phyloP scores from a whole-genome alignment of 2,329 filamentous ascomycete species.

The Colletotrichum sp. region DNA sequence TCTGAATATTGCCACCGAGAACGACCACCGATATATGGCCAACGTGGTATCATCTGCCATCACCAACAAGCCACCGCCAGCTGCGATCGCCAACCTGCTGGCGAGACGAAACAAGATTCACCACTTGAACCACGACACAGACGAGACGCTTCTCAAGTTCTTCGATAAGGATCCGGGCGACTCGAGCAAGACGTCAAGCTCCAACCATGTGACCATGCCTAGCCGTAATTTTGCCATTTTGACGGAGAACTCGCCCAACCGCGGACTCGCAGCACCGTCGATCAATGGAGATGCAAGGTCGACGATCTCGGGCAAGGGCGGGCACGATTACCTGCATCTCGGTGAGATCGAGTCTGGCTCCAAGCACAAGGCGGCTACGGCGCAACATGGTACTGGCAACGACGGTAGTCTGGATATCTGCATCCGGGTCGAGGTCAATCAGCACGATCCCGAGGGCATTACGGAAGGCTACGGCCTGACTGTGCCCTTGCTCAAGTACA shows the following conservation, averaged over 20 bases:
- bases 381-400: constrained; percentile 57
- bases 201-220: constrained; percentile 88
- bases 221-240: constrained; percentile 94
- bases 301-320: constrained; percentile 58
- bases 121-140: constrained; percentile 73
- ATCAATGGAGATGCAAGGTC: constrained; percentile 25
- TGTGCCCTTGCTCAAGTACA: constrained; percentile 71
- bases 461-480: constrained; percentile 86
- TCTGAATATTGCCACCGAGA: constrained; percentile 75
- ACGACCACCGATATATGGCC: constrained; percentile 92
- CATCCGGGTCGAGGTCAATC: constrained; percentile 86
- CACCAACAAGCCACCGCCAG: constrained; percentile 90
- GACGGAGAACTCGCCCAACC: constrained; percentile 80
- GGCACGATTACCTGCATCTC: constrained; percentile 72
- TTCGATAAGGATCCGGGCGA: constrained; percentile 88
- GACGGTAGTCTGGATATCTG: constrained; percentile 78
- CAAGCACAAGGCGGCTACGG: constrained; percentile 72
- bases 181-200: constrained; percentile 73
- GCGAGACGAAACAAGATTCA: constrained; percentile 88
- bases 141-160: constrained; percentile 92
- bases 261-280: constrained; percentile 27
- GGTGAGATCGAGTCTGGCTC: constrained; percentile 85
- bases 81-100: constrained; percentile 86
- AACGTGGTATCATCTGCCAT: constrained; percentile 96
- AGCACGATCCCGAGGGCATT: constrained; percentile 78